Base-by-base conservation (phyloP, 116 monocot genomes). In the Iris pallida region DNA sequence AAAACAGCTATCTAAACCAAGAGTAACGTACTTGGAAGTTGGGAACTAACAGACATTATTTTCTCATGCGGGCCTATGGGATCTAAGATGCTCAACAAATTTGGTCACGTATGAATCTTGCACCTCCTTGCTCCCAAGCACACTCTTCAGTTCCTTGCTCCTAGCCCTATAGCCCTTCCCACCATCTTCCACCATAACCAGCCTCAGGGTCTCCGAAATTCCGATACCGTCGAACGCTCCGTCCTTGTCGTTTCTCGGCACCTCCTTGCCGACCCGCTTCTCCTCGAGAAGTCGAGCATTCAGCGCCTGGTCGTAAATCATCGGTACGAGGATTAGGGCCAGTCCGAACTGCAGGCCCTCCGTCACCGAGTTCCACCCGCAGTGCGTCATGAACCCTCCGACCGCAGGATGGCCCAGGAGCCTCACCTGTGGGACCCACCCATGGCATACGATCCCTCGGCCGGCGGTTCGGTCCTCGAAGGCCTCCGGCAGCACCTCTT, bases 381-480 rank as follows among this genome's bases (percentile, higher is more conserved):
- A 16, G 49, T 81, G 84, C 4, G 77, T 77, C 57, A 85, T 16
- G 67, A 85, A 85, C 3, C 73, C 73, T 5, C 80, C 80, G 4
- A 80, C 43, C 17, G 80, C 53, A 11, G 11, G 44, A 15, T 80
- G 80, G 3, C 65, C 66, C 63, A 85, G 55, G 8, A 85, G 45
- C 40, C 17, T 11, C 14, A 53, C 6, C 53, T 77, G 77, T 0
- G 77, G 85, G 6, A 55, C 76, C 73, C 72, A 79, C 0, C 72
- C 53, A 45, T 16, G 11, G 10, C 3, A n/a, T 7, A 76, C 64
- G 2, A 63, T 0, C 18, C 81, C 81, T 2, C 51, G 48, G 4
- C 9, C 69, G 6, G 5, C 16, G 12, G 51, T 51, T 59, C 71
- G 53, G 5, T 65, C 47, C 55, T 66, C 59, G 4, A 51, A 51